Evolutionary conservation across 371 early-diverging fungal species (phyloP), one percentile per base, ranked within the genome.

Genomic region (Chytridium lagenaria): DNA sequence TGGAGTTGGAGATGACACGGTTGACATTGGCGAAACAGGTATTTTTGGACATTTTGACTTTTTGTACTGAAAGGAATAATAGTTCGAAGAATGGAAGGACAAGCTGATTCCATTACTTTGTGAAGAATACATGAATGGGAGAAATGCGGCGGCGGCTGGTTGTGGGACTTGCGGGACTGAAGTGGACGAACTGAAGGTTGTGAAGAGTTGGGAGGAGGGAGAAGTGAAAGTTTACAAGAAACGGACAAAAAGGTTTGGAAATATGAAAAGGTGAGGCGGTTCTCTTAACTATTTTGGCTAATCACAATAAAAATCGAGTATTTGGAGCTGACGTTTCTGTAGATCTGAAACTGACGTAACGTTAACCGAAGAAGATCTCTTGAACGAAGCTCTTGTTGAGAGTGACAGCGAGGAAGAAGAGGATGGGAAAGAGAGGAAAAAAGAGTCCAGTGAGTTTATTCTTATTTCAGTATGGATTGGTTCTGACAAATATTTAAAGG

Each of bases 1-100:
- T 39, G 92, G 88, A 33, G 85, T 86, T 52, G 92, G 91, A 28
- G 92, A 92, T 76, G 89, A 90, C 80, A 59, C 57, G 37, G 77
- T 70, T 26, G 71, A 59, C 31, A 40, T 26, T n/a, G n/a, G n/a
- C n/a, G n/a, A n/a, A n/a, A n/a, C n/a, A n/a, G n/a, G n/a, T n/a
- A n/a, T n/a, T n/a, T n/a, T n/a, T n/a, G n/a, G n/a, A n/a, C n/a
- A n/a, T n/a, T n/a, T n/a, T n/a, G n/a, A n/a, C n/a, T n/a, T n/a
- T n/a, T n/a, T n/a, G n/a, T n/a, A n/a, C n/a, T n/a, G n/a, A n/a
- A n/a, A n/a, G n/a, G 44, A 34, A 44, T 2, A 23, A 40, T 50
- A 59, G 55, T 55, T 55, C 26, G 55, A 7, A 26, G 22, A 19
- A 16, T 49, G 57, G 39, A 30, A 68, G 50, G 23, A 55, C 10